Conservation (phyloP, 495 filamentous ascomycete species). For the Penicillium atrosanguineum region DNA sequence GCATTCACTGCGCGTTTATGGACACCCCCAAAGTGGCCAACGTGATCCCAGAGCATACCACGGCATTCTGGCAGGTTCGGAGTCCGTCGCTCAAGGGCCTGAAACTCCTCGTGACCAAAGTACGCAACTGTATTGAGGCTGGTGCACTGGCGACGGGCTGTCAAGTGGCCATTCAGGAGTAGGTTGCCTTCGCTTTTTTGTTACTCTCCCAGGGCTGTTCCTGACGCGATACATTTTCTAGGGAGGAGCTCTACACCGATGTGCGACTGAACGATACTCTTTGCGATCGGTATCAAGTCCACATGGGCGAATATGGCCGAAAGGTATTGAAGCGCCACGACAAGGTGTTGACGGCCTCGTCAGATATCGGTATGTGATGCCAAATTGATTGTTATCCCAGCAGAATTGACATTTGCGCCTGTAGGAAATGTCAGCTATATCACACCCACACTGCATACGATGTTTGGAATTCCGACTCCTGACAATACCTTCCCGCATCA, state of each 20-base stretch:
- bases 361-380: constrained; percentile 54
- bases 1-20: constrained; percentile 58
- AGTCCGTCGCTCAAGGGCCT: constrained; percentile 47
- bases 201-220: neutral
- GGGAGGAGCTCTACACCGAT: constrained; percentile 53
- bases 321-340: constrained; percentile 46
- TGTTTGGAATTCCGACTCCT: constrained; percentile 53
- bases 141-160: constrained; percentile 62
- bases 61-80: constrained; percentile 51
- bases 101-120: constrained; percentile 47
- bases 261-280: constrained; percentile 60
- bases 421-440: constrained; percentile 62
- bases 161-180: constrained; percentile 46
- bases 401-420: neutral
- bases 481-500: constrained; percentile 55
- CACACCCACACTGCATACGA: constrained; percentile 58
- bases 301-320: constrained; percentile 49
- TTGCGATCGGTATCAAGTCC: constrained; percentile 47
- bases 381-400: neutral
- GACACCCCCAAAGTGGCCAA: constrained; percentile 60
- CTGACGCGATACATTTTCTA: neutral
- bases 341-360: constrained; percentile 48
- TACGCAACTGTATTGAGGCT: constrained; percentile 57
- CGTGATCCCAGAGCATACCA: constrained; percentile 58
- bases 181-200: neutral